Conservation (phyloP, 257 asterid genomes). For the Apocynum venetum region DNA sequence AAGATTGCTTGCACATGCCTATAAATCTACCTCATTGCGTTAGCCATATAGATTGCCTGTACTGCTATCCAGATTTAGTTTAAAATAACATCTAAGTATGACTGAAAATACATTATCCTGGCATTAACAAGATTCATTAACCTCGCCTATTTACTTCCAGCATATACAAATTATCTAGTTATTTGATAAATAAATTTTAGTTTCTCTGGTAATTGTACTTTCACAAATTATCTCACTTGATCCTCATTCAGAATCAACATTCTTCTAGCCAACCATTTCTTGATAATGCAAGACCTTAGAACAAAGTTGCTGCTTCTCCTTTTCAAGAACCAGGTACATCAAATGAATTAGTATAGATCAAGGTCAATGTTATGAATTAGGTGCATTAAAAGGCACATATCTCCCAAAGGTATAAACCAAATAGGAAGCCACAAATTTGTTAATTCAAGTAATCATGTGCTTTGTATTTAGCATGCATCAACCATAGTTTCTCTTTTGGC, state of each 20-base stretch:
- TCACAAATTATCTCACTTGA: not conserved
- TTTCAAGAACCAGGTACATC: not conserved
- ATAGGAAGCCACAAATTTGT: not conserved
- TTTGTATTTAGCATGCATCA: too few relatives aligned
- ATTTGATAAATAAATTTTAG: not conserved
- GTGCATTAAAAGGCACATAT: not conserved
- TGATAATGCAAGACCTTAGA: not conserved
- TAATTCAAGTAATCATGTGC: not conserved
- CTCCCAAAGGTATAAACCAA: not conserved
- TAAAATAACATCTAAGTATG: too few relatives aligned
- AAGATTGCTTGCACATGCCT: not conserved
- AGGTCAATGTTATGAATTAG: not conserved
- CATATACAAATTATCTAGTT: not conserved
- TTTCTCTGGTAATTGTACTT: not conserved
- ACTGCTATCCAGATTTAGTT: not conserved
- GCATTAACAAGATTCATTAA: not conserved
- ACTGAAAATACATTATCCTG: too few relatives aligned
- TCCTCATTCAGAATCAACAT: not conserved
- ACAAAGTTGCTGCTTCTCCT: not conserved
- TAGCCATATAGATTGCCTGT: not conserved
- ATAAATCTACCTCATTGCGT: not conserved
- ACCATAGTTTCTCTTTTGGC: not conserved
- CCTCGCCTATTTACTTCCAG: not conserved
- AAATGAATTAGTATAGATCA: not conserved
- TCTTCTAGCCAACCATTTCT: not conserved